Conservation (phyloP, 305 asterid species). For the Fraxinus sp. region DNA sequence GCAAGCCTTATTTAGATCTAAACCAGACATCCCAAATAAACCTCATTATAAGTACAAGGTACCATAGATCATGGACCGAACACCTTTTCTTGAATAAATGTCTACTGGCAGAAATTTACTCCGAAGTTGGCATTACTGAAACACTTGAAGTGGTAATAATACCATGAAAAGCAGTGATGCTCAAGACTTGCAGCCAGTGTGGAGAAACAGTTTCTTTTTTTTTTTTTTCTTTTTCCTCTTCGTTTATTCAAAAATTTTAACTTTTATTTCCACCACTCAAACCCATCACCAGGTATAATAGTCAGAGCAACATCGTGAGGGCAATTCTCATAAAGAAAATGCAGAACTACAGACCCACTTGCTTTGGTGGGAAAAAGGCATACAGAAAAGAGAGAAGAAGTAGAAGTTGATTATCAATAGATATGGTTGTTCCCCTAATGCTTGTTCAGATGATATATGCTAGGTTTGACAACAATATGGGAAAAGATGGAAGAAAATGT, state of each 20-base stretch:
- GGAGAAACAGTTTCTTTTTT: background rate
- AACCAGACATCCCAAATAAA: background rate
- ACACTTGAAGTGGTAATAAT: background rate
- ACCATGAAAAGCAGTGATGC: background rate
- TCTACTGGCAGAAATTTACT: background rate
- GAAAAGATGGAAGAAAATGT: slow-evolving; percentile 14
- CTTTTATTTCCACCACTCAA: background rate
- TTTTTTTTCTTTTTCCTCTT: background rate
- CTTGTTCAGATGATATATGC: background rate
- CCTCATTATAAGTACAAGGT: background rate
- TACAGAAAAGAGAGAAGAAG: background rate
- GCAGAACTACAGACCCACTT: background rate
- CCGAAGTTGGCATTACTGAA: background rate
- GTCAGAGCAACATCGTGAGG: background rate
- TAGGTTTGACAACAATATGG: background rate
- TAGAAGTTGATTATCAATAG: background rate
- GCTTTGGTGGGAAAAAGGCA: background rate
- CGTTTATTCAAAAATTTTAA: background rate
- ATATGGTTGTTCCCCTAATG: background rate
- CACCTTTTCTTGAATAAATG: background rate
- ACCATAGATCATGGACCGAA: background rate
- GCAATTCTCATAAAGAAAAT: background rate
- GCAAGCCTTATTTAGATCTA: background rate
- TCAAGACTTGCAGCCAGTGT: background rate
- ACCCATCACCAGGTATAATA: background rate